These are phyloP conservation scores for Elsinoe perseae DNA, from an alignment of 2,329 filamentous ascomycete genomes.

Conservation along the genomic window DNA sequence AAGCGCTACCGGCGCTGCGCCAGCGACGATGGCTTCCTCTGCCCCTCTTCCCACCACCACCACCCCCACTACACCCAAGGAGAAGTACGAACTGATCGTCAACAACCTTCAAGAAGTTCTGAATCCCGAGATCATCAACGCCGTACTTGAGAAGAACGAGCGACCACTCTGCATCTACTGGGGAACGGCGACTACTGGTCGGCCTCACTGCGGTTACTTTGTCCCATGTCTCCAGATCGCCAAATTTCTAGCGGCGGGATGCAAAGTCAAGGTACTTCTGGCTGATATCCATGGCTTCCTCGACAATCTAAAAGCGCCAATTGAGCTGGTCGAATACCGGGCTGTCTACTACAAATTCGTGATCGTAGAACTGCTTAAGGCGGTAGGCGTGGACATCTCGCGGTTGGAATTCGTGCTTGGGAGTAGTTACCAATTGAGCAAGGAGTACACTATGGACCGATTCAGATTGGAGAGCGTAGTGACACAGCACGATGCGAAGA, in stretches of 20 bases:
- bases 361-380: constrained; percentile 66
- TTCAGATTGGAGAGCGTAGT: constrained; percentile 66
- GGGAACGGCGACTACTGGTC: constrained; percentile 80
- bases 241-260: constrained; percentile 76
- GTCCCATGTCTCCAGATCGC: constrained; percentile 84
- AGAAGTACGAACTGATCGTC: constrained; percentile 67
- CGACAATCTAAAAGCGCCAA: constrained; percentile 54
- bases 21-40: constrained; percentile 19
- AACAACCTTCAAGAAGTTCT: constrained; percentile 76
- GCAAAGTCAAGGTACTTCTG: constrained; percentile 48
- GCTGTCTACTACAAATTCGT: constrained; percentile 74
- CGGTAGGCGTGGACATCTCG: constrained; percentile 70
- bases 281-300: constrained; percentile 60
- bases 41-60: not conserved
- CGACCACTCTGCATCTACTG: constrained; percentile 75
- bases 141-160: constrained; percentile 60
- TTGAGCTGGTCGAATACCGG: constrained; percentile 76
- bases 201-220: constrained; percentile 84
- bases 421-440: constrained; percentile 61
- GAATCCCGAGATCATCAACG: constrained; percentile 75
- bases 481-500: constrained; percentile 74
- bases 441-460: constrained; percentile 76
- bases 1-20: not conserved
- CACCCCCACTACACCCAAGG: constrained; percentile 32
- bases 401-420: constrained; percentile 79